Evolutionary conservation across 2,329 filamentous ascomycete genomes (phyloP).

Genomic region (Phyllachora maydis): DNA sequence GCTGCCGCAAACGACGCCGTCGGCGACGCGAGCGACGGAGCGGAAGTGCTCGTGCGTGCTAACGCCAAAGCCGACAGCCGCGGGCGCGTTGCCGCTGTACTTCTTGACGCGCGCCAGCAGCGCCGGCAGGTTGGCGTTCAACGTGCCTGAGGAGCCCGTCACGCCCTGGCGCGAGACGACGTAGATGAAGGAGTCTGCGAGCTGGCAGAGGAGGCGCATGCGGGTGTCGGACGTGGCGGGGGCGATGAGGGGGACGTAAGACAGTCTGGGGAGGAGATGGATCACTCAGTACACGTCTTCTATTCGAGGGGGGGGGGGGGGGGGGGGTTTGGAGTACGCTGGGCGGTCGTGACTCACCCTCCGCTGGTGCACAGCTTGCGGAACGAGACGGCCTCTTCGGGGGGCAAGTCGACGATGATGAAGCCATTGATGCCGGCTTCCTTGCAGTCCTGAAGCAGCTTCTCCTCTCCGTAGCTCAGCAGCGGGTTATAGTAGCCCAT

Average conservation of each 20-base stretch:
- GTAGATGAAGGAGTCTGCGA: constrained; percentile 97
- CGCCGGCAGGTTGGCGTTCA: constrained; percentile 66
- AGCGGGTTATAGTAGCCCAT: constrained; percentile 99
- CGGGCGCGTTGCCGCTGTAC: constrained; percentile 77
- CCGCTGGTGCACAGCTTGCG: constrained; percentile 62
- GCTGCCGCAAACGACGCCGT: constrained; percentile 91
- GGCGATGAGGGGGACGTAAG: constrained; percentile 92
- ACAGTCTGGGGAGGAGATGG: constrained; percentile 43
- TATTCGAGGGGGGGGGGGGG: no score
- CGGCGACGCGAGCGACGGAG: constrained; percentile 63
- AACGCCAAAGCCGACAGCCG: constrained; percentile 88
- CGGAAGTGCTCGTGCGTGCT: constrained; percentile 89
- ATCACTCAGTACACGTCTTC: no score
- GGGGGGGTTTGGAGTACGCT: no score
- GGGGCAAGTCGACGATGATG: constrained; percentile 88
- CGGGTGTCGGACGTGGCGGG: constrained; percentile 80
- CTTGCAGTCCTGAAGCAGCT: constrained; percentile 65
- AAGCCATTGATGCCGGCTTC: constrained; percentile 83
- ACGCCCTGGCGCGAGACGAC: constrained; percentile 95
- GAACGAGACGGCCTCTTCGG: constrained; percentile 89
- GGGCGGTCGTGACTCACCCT: constrained; percentile 27
- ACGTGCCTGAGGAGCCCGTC: constrained; percentile 67
- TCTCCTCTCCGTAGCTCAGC: constrained; percentile 83
- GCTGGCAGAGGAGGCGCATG: constrained; percentile 89
- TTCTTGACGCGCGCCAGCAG: constrained; percentile 73